These are phyloP conservation scores for Kuraishia floccosa DNA, from an alignment of 805 yeast species.

Conservation along the genomic window DNA sequence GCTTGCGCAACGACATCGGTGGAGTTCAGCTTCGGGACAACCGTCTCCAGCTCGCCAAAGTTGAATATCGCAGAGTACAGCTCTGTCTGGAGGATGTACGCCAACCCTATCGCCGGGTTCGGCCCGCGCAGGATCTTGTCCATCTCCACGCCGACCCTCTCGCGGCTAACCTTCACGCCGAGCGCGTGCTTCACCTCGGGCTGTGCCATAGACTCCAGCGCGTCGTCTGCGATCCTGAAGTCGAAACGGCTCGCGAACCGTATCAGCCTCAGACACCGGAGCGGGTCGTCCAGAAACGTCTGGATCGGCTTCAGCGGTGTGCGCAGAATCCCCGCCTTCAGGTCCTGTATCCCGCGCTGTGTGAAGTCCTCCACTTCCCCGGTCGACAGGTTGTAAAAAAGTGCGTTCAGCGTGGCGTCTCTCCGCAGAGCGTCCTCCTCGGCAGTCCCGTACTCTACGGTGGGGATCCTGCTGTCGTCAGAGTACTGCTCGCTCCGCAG, in stretches of 20 bases:
- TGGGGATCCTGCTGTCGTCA: constrained; percentile 77
- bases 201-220: constrained; percentile 55
- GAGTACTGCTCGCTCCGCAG: constrained; percentile 82
- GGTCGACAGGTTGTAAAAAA: constrained; percentile 73
- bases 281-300: constrained; percentile 91
- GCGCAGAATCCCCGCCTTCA: constrained; percentile 57
- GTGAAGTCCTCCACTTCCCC: constrained; percentile 79
- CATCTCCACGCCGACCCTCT: constrained; percentile 80
- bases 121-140: constrained; percentile 61
- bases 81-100: constrained; percentile 40
- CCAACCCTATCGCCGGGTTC: constrained; percentile 54
- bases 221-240: constrained; percentile 49
- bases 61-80: constrained; percentile 51
- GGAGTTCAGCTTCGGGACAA: constrained; percentile 8
- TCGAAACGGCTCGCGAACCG: constrained; percentile 77
- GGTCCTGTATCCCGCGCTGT: constrained; percentile 60
- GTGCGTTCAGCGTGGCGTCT: constrained; percentile 91
- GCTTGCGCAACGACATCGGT: constrained; percentile 1
- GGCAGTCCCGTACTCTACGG: constrained; percentile 77
- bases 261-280: constrained; percentile 74
- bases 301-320: constrained; percentile 82
- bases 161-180: constrained; percentile 70
- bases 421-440: constrained; percentile 84
- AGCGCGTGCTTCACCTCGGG: constrained; percentile 47
- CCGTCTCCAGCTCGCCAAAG: constrained; percentile 17